phyloP scores from a whole-genome alignment of 148 eudicot species.

The Hydrangea macrophylla region DNA sequence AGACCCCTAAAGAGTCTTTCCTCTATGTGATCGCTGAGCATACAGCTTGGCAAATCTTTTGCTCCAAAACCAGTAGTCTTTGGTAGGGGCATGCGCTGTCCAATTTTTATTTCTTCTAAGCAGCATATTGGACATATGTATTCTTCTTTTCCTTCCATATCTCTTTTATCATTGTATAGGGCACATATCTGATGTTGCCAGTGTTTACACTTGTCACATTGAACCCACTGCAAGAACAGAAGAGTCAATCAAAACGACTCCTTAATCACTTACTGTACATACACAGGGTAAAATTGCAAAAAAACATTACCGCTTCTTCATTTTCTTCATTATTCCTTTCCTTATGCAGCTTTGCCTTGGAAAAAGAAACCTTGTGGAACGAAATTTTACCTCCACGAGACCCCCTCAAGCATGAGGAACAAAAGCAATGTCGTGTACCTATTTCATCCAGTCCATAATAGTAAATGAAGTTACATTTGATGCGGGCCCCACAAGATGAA shows the following conservation, averaged over 20 bases:
- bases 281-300: background rate
- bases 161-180: slow-evolving; percentile 66
- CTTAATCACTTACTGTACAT: background rate
- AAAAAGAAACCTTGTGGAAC: slow-evolving; percentile 37
- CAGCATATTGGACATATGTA: slow-evolving; percentile 77
- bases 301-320: slow-evolving; percentile 74
- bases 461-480: slow-evolving; percentile 47
- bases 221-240: slow-evolving; percentile 81
- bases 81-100: slow-evolving; percentile 39
- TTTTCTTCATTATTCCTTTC: slow-evolving; percentile 47
- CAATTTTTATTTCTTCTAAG: slow-evolving; percentile 47
- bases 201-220: slow-evolving; percentile 74
- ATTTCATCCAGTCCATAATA: slow-evolving; percentile 44
- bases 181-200: slow-evolving; percentile 97
- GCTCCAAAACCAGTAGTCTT: slow-evolving; percentile 57
- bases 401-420: slow-evolving; percentile 51
- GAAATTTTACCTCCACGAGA: slow-evolving; percentile 43
- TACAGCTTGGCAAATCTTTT: slow-evolving; percentile 56
- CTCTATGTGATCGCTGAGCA: slow-evolving; percentile 84
- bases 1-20: slow-evolving; percentile 56
- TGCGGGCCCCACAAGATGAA: slow-evolving; percentile 50
- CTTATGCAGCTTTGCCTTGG: slow-evolving; percentile 49
- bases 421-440: slow-evolving; percentile 47
- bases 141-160: slow-evolving; percentile 54
- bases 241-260: background rate